These are phyloP conservation scores for Fusarium annulatum DNA, from an alignment of 2,329 filamentous ascomycete genomes.

Conservation along the genomic window DNA sequence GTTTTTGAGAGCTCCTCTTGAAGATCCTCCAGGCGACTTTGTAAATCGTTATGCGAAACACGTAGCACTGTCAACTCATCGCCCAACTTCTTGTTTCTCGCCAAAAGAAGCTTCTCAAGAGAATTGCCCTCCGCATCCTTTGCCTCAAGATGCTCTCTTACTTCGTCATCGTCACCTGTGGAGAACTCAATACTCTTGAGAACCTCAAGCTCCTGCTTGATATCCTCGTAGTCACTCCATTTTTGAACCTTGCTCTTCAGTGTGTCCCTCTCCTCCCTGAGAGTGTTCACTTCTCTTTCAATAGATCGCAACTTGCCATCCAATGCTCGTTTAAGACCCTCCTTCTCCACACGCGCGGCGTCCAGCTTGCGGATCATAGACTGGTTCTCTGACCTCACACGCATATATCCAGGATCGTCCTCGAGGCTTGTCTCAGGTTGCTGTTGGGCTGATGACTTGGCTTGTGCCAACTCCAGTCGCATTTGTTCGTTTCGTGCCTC, in stretches of 20 bases:
- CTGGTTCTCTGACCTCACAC: constrained; percentile 92
- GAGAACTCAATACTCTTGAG: constrained; percentile 98
- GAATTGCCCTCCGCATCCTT: constrained; percentile 72
- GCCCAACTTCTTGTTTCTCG: constrained; percentile 94
- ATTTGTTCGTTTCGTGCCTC: constrained; percentile 95
- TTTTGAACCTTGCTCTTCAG: constrained; percentile 85
- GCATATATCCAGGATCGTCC: constrained; percentile 89
- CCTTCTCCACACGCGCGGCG: constrained; percentile 82
- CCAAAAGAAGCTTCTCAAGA: constrained; percentile 88
- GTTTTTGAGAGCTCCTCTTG: constrained; percentile 86
- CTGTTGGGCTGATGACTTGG: constrained; percentile 74
- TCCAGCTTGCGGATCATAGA: constrained; percentile 91
- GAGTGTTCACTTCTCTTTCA: constrained; percentile 79
- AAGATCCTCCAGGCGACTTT: constrained; percentile 79
- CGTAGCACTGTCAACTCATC: constrained; percentile 93
- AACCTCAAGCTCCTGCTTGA: constrained; percentile 95
- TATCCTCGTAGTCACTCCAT: constrained; percentile 94
- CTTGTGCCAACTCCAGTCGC: constrained; percentile 88
- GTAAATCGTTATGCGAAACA: constrained; percentile 93
- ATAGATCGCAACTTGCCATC: constrained; percentile 81
- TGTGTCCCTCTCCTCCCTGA: constrained; percentile 83
- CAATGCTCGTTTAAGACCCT: constrained; percentile 79
- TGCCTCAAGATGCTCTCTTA: constrained; percentile 55
- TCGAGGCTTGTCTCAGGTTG: constrained; percentile 74
- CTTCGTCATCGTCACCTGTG: constrained; percentile 84